Conservation (phyloP, 2,329 filamentous ascomycete species). For the Teratosphaeriaceae sp. region DNA sequence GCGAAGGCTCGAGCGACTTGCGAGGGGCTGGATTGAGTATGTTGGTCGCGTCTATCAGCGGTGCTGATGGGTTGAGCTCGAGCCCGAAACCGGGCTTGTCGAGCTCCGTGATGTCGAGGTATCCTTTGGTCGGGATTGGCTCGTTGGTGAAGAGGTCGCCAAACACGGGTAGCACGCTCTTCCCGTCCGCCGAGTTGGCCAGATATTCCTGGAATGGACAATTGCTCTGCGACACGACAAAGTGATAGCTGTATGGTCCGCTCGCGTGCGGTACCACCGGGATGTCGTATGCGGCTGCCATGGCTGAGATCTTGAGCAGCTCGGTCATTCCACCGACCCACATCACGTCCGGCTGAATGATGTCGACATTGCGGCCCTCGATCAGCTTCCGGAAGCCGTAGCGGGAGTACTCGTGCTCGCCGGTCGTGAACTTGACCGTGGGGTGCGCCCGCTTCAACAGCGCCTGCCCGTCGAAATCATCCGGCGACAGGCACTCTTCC, state of each 20-base stretch:
- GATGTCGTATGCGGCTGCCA: conserved; percentile 89
- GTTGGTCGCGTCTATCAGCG: conserved; percentile 67
- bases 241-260: conserved; percentile 93
- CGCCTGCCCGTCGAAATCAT: conserved; percentile 86
- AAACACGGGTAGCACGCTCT: conserved; percentile 85
- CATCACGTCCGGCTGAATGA: conserved; percentile 95
- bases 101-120: conserved; percentile 68
- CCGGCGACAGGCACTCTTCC: conserved; percentile 88
- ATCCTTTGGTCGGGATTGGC: conserved; percentile 78
- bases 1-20: conserved; percentile 31
- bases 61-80: conserved; percentile 74
- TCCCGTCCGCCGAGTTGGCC: conserved; percentile 85
- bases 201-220: conserved; percentile 95
- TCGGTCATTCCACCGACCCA: conserved; percentile 93
- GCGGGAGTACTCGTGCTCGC: conserved; percentile 90
- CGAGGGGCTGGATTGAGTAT: conserved; percentile 61
- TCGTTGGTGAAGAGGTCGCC: conserved; percentile 87
- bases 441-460: conserved; percentile 88
- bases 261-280: conserved; percentile 93
- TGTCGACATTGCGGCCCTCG: conserved; percentile 85
- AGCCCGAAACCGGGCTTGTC: conserved; percentile 90
- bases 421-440: conserved; percentile 86
- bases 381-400: conserved; percentile 94
- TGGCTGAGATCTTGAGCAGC: conserved; percentile 77
- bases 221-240: conserved; percentile 88